Percentiles rank a stretch among this genome's conserved stretches.
Conservation (phyloP, 768 basidiomycete genomes). For the Strobilomyces dryophilus region DNA sequence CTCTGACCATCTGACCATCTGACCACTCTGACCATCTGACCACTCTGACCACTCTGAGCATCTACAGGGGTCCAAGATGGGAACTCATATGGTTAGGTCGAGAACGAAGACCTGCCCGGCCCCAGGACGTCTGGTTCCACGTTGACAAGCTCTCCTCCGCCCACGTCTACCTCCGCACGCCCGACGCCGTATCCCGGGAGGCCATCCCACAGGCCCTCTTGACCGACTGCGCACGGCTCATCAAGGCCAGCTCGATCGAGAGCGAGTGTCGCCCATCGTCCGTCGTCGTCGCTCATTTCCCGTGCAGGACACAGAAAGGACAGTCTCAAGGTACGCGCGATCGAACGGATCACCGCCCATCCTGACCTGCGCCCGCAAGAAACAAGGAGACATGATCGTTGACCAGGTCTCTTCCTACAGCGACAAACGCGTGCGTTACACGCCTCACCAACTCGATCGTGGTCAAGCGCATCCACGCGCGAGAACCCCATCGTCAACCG, state of each 20-base stretch:
- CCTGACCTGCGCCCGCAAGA: no score
- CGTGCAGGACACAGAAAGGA: slow-evolving; percentile 92
- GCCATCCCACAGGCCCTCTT: slow-evolving; percentile 75
- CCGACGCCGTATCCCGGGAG: slow-evolving; percentile 59
- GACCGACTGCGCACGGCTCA: slow-evolving; percentile 86
- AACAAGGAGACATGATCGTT: slow-evolving; percentile 97
- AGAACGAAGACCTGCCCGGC: no score
- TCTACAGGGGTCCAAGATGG: no score
- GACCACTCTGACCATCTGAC: no score
- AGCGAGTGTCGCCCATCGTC: slow-evolving; percentile 41
- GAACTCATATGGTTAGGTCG: no score
- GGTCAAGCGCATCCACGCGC: slow-evolving; percentile 89
- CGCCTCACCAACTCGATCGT: slow-evolving; percentile 22
- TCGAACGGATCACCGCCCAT: no score
- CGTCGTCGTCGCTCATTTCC: not conserved
- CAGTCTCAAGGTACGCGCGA: slow-evolving; percentile 74
- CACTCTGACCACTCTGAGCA: no score
- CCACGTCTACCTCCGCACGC: slow-evolving; percentile 93
- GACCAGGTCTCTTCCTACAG: slow-evolving; percentile 94
- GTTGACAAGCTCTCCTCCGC: slow-evolving; percentile 95
- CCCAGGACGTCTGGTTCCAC: no score
- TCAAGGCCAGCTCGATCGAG: slow-evolving; percentile 97
- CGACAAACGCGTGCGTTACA: slow-evolving; percentile 66
- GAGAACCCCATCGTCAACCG: slow-evolving; percentile 91
- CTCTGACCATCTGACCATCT: no score